phyloP scores from a whole-genome alignment of 192 early-diverging fungal species.

The Backusella morwellensis region DNA sequence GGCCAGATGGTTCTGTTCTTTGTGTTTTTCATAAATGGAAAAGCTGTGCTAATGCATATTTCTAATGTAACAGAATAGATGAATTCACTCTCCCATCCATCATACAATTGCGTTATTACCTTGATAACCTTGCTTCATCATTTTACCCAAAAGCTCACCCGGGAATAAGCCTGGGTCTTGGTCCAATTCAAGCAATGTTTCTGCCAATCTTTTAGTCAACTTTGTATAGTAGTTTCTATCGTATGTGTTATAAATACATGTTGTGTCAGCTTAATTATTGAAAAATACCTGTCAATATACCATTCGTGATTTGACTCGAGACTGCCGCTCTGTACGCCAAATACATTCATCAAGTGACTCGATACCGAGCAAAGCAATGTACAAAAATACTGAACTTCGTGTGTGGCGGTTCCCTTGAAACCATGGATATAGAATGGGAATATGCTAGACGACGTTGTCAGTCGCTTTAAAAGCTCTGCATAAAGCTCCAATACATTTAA shows the following conservation, averaged over 20 bases:
- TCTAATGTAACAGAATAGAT: background rate
- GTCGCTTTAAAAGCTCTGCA: background rate
- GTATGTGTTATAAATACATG: background rate
- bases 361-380: slow-evolving; percentile 9
- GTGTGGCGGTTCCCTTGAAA: background rate
- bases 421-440: background rate
- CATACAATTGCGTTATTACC: background rate
- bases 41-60: background rate
- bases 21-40: background rate
- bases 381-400: slow-evolving; percentile 3
- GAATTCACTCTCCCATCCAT: background rate
- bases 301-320: background rate
- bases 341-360: slow-evolving; percentile 4
- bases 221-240: slow-evolving; percentile 5
- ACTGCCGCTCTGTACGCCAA: background rate
- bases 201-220: background rate
- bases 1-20: background rate
- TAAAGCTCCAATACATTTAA: slow-evolving; percentile 9
- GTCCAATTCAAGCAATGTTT: background rate
- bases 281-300: slow-evolving; percentile 10
- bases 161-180: background rate
- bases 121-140: slow-evolving; percentile 16
- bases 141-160: slow-evolving; percentile 5
- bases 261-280: too few species aligned
- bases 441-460: background rate